Base-by-base conservation (phyloP, 768 basidiomycete species). In the Baorangia bicolor region DNA sequence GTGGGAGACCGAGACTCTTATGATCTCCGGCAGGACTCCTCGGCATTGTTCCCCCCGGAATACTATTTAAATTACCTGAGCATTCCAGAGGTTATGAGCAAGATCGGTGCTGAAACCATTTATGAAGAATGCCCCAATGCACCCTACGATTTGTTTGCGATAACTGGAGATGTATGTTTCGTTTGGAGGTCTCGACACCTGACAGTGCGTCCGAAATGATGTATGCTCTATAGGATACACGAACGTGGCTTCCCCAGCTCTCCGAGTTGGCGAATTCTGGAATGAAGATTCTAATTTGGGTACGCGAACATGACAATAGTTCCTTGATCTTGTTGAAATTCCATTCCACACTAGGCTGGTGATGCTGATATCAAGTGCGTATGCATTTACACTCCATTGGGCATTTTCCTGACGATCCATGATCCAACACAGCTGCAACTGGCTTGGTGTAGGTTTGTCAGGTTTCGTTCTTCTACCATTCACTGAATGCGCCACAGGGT, bases 1-100 rank as follows among this genome's bases (percentile, higher is more conserved):
- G 72, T 85, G 5, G 81, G 81, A 0, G 62, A 82, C 60, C 73
- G 75, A 12, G 84, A 88, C 56, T 59, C 75, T 0, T 68, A 86
- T 55, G 86, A 88, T 61, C 69, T 88, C 40, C 73, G 83, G 21
- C 85, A 86, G 67, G 83, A 78, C 38, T 61, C 77, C 1, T 75
- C 80, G 0, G 75, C 78, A 2, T 51, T 70, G 8, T 86, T 86
- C 68, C 85, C 86, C 6, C 80, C 84, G 0, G 77, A 82, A 42
- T 83, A 76, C 55, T 86, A 85, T 53, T 57, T 81, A 40, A 69
- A 72, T 12, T 84, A 80, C 57, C 69, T 86, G 20, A 60, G 53
- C 1, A 63, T 66, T n/a, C 37, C 74, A 0, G 57, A 66, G 4
- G 72, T 82, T 14, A 58, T 73, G 65, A 64, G 61, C 20, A 66